phyloP scores from a whole-genome alignment of 257 asterid genomes.

The Linaria vulgaris region DNA sequence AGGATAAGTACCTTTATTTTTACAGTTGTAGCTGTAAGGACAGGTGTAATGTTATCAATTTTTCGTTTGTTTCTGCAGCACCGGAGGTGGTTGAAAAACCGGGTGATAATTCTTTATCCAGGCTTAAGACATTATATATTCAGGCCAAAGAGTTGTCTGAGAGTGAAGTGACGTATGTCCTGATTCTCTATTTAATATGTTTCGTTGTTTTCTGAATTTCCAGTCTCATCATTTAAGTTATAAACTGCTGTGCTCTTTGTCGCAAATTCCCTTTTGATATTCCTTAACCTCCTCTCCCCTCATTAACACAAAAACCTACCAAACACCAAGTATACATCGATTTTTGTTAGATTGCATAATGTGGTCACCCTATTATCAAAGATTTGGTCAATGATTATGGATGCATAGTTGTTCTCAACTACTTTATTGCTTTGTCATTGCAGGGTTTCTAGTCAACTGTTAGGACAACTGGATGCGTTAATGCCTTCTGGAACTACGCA shows the following conservation, averaged over 20 bases:
- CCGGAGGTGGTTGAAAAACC: slow-evolving; percentile 68
- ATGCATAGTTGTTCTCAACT: slow-evolving; percentile 9
- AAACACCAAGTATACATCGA: background rate
- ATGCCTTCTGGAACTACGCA: slow-evolving; percentile 57
- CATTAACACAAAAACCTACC: background rate
- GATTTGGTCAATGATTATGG: background rate
- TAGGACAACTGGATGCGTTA: slow-evolving; percentile 52
- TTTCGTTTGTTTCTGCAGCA: slow-evolving; percentile 34
- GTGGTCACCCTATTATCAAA: background rate
- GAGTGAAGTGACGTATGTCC: slow-evolving; percentile 50
- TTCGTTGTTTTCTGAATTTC: slow-evolving; percentile 6
- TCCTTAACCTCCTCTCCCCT: background rate
- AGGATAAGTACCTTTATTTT: no score
- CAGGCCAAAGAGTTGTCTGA: slow-evolving; percentile 70
- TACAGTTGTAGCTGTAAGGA: no score
- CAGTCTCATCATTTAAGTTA: slow-evolving; percentile 1
- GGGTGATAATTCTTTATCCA: slow-evolving; percentile 55
- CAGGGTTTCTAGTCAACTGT: slow-evolving; percentile 53
- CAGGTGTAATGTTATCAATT: background rate
- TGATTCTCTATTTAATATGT: slow-evolving; percentile 3
- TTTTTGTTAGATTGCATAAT: background rate
- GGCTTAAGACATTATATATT: slow-evolving; percentile 52
- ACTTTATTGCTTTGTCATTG: slow-evolving; percentile 22
- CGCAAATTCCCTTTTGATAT: background rate
- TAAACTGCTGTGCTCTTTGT: no score